Conservation (phyloP, 352 stramenopile genomes). For the Peronospora farinosa region DNA sequence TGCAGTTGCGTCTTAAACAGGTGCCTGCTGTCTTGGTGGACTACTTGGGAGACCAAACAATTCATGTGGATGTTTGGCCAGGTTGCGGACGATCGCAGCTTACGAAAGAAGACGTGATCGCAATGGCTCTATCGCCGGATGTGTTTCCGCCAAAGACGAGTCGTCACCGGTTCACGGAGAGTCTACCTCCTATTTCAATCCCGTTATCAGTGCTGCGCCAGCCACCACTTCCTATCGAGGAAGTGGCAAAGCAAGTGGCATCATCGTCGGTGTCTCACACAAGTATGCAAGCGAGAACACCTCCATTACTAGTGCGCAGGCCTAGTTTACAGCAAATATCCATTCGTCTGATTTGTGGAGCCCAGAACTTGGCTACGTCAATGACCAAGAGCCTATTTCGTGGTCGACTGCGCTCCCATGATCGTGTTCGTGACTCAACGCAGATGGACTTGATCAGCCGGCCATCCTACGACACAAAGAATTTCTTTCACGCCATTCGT, state of each 20-base stretch:
- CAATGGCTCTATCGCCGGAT: constrained; percentile 72
- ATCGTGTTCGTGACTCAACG: constrained; percentile 35
- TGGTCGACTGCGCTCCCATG: constrained; percentile 58
- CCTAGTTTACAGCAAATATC: constrained; percentile 61
- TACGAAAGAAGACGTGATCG: constrained; percentile 77
- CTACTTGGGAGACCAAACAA: constrained; percentile 66
- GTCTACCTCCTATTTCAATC: constrained; percentile 76
- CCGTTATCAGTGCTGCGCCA: constrained; percentile 64
- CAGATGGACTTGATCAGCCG: constrained; percentile 72
- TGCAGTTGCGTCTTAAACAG: constrained; percentile 65
- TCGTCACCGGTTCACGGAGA: constrained; percentile 76
- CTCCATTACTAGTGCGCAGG: constrained; percentile 22
- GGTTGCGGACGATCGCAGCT: constrained; percentile 56
- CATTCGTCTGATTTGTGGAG: constrained; percentile 68
- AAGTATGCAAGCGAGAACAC: constrained; percentile 10
- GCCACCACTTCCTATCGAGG: constrained; percentile 45
- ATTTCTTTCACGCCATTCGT: constrained; percentile 78
- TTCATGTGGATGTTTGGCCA: constrained; percentile 76
- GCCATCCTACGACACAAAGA: constrained; percentile 47
- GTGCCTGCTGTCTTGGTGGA: constrained; percentile 73
- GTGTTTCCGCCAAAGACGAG: constrained; percentile 84
- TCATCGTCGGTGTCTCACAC: constrained; percentile 9
- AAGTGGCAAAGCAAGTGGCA: constrained; percentile 20
- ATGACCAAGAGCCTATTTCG: constrained; percentile 71
- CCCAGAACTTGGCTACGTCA: constrained; percentile 62